These are phyloP conservation scores for Paraphaeosphaeria minitans DNA, from an alignment of 2,329 filamentous ascomycete species.

Conservation along the genomic window DNA sequence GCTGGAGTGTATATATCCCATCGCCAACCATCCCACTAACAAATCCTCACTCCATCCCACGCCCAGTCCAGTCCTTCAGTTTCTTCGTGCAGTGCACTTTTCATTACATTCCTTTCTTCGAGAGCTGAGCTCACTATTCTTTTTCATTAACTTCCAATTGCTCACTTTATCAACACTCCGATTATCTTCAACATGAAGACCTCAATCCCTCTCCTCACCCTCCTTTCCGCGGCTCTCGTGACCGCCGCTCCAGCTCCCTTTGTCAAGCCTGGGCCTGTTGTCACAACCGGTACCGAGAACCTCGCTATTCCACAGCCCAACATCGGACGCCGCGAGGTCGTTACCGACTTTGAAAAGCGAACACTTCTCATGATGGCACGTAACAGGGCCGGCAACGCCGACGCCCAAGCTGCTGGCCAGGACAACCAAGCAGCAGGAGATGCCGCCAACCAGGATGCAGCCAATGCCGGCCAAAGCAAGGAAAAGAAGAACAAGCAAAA, in stretches of 20 bases:
- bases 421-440: slow-evolving; percentile 12
- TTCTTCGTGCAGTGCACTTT: slow-evolving; percentile 42
- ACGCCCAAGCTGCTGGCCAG: background rate
- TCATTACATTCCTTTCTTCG: slow-evolving; percentile 32
- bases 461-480: background rate
- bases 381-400: slow-evolving; percentile 5
- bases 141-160: slow-evolving; percentile 24
- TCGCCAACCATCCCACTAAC: background rate
- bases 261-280: slow-evolving; percentile 33
- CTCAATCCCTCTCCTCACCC: slow-evolving; percentile 38
- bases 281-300: slow-evolving; percentile 30
- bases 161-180: slow-evolving; percentile 26
- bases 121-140: slow-evolving; percentile 45
- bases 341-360: slow-evolving; percentile 33
- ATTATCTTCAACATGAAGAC: slow-evolving; percentile 40
- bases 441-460: slow-evolving; percentile 10
- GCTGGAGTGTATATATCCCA: slow-evolving; percentile 14
- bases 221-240: slow-evolving; percentile 43
- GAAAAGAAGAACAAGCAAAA: slow-evolving; percentile 3
- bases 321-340: slow-evolving; percentile 28
- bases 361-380: slow-evolving; percentile 26
- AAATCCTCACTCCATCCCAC: slow-evolving; percentile 16
- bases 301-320: slow-evolving; percentile 27
- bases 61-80: slow-evolving; percentile 21
- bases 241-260: slow-evolving; percentile 39